Conservation (phyloP, 805 yeast genomes). For the Hanseniaspora lachancei region DNA sequence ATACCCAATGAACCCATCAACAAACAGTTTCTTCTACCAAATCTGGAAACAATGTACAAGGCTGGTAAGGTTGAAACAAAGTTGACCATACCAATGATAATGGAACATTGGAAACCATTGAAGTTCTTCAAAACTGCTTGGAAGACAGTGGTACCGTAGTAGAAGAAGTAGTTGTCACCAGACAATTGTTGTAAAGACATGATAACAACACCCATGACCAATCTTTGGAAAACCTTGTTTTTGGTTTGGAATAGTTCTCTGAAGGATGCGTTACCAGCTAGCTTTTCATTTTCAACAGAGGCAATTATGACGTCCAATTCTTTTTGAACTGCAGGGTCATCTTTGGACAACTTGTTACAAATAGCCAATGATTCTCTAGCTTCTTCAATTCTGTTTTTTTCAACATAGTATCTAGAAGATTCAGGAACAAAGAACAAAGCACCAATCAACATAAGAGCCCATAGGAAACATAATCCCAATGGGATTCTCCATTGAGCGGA, state of each 20-base stretch:
- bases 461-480: slow-evolving; percentile 35
- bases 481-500: slow-evolving; percentile 52
- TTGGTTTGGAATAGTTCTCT: slow-evolving; percentile 43
- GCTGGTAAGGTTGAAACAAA: slow-evolving; percentile 41
- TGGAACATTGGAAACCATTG: slow-evolving; percentile 44
- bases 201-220: slow-evolving; percentile 38
- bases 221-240: slow-evolving; percentile 39
- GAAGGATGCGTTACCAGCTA: slow-evolving; percentile 45
- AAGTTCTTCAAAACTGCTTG: slow-evolving; percentile 23
- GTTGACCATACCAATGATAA: slow-evolving; percentile 43
- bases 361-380: slow-evolving; percentile 42
- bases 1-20: slow-evolving; percentile 36
- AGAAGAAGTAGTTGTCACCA: slow-evolving; percentile 51
- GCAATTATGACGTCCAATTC: slow-evolving; percentile 41
- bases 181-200: slow-evolving; percentile 54
- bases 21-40: slow-evolving; percentile 38
- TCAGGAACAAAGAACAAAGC: slow-evolving; percentile 54
- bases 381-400: slow-evolving; percentile 36
- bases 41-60: slow-evolving; percentile 35
- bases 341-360: slow-evolving; percentile 37
- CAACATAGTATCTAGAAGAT: slow-evolving; percentile 49
- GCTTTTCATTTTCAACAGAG: slow-evolving; percentile 44
- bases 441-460: slow-evolving; percentile 27
- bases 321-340: slow-evolving; percentile 34
- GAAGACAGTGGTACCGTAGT: slow-evolving; percentile 37